Evolutionary conservation across 2,329 filamentous ascomycete species (phyloP).

Genomic region (Cercospora sp.): DNA sequence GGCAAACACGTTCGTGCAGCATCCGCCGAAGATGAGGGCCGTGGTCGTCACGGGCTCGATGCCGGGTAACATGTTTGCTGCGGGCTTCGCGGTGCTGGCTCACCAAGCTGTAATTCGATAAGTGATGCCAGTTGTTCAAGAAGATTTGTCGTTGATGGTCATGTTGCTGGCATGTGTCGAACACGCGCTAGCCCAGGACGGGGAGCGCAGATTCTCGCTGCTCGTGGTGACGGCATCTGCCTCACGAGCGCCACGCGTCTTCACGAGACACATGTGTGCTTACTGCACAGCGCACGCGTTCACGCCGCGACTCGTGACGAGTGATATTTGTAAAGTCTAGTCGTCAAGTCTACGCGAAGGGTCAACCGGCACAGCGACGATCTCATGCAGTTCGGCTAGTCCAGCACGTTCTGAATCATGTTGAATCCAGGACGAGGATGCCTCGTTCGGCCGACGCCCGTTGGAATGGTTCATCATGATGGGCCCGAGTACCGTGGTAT

Average conservation of each 20-base stretch:
- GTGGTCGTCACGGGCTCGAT: slow-evolving; percentile 57
- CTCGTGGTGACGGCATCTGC: not conserved
- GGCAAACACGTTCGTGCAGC: slow-evolving; percentile 95
- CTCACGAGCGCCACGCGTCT: not conserved
- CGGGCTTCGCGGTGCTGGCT: not conserved
- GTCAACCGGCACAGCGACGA: not conserved
- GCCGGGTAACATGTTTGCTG: slow-evolving; percentile 17
- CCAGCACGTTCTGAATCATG: not conserved
- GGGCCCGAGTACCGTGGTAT: not conserved
- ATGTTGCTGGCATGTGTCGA: not conserved
- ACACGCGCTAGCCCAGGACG: not conserved
- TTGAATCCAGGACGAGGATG: not conserved
- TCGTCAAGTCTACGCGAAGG: not conserved
- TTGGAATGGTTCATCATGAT: not conserved
- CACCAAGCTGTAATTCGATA: not conserved
- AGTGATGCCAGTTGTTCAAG: not conserved
- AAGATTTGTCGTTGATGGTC: not conserved
- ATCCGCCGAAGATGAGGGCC: slow-evolving; percentile 88
- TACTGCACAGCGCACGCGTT: not conserved
- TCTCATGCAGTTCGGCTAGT: not conserved
- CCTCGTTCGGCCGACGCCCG: not conserved
- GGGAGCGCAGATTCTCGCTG: not conserved
- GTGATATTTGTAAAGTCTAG: not conserved
- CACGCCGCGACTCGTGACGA: not conserved
- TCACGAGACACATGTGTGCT: not conserved